Base-by-base conservation (phyloP, 179 eudicot genomes). In the Silene vulgaris region DNA sequence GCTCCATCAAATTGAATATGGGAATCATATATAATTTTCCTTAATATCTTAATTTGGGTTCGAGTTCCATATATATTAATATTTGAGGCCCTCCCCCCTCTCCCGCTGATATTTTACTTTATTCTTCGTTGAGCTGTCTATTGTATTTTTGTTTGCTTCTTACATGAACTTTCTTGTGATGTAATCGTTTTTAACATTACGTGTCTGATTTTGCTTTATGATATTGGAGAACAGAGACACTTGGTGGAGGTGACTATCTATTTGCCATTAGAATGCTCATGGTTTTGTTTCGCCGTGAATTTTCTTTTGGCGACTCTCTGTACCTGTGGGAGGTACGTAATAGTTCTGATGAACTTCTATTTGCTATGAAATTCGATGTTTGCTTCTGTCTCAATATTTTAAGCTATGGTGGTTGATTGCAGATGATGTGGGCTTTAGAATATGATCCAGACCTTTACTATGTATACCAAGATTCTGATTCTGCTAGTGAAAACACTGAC, bases 381-480 rank as follows among this genome's bases (percentile, higher is more conserved):
- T 64, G 13, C 20, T 56, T 56, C 17, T n/a, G 60, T 56, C 60
- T 56, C 17, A n/a, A n/a, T 11, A 8, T 56, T 56, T n/a, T 56
- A 14, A 52, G 60, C 57, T 50, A 28, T 16, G 20, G 14, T 5
- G 61, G 5, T 71, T 60, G 23, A 52, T 71, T 75, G 79, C 92
- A 92, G 97, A 92, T 92, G 97, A 92, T 92, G 97, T 93, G 98
- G 98, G 93, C 97, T 69, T 81, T 93, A 72, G 98, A 93, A 78
- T 93, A 89, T 63, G 97, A 93, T 71, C 97, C 98, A 8, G 93
- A 88, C 76, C 82, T 92, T 76, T 90, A 82, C 76, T 28, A 84
- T 5, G 43, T 83, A 28, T 95, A 95, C n/a, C 96, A 92, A 78
- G 97, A 89, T 67, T 75, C 85, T 65, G 90, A 89, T 26, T 62